phyloP scores from a whole-genome alignment of 139 green algal species.

The Tetraselmis striata region DNA sequence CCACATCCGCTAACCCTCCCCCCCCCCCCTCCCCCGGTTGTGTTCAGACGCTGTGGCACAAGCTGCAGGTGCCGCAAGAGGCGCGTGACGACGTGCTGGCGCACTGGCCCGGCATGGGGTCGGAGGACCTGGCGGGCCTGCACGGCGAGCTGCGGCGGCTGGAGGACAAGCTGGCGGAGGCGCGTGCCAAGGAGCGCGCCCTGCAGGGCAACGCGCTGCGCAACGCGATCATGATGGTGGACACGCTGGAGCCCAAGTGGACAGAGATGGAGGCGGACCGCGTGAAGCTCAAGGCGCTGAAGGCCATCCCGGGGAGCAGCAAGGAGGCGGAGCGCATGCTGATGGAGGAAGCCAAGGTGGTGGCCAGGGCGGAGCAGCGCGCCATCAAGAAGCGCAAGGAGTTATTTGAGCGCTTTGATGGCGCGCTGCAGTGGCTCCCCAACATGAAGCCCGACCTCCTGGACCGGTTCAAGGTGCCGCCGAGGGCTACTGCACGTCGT shows the following conservation, averaged over 20 bases:
- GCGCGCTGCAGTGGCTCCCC: background rate
- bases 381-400: background rate
- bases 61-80: background rate
- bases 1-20: too few species aligned
- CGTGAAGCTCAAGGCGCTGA: background rate
- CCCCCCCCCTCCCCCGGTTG: background rate
- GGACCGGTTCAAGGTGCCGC: background rate
- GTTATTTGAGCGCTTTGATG: background rate
- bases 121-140: background rate
- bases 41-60: background rate
- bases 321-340: background rate
- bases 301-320: background rate
- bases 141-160: background rate
- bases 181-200: background rate
- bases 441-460: background rate
- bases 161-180: background rate
- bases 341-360: background rate
- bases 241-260: background rate
- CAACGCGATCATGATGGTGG: background rate
- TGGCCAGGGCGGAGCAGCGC: background rate
- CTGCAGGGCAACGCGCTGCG: background rate
- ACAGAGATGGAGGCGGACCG: background rate
- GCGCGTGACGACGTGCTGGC: background rate
- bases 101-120: background rate
- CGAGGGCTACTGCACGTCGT: too few species aligned